Base-by-base conservation (phyloP, 2,329 filamentous ascomycete genomes). In the Scytalidium lignicola region DNA sequence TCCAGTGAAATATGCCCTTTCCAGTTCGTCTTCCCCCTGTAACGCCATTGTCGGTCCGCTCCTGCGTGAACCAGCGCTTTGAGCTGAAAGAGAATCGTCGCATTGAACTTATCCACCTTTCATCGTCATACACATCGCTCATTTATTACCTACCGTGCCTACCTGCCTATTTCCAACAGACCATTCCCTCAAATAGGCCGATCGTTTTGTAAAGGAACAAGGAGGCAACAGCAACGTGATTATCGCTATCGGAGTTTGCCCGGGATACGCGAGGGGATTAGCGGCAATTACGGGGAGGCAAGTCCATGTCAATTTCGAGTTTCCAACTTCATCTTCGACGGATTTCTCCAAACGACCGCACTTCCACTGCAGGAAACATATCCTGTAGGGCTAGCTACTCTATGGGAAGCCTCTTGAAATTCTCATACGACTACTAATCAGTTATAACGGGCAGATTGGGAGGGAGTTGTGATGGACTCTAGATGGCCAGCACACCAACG, bases 401-500 rank as follows among this genome's bases (percentile, higher is more conserved):
- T 26, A 17, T 17, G 32, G 15, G 32, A n/a, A 37, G n/a, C 5
- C 4, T 37, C 32, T 37, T 17, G 32, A n/a, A 7, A 37, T 37
- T n/a, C n/a, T 37, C 32, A 37, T 13, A 37, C 32, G n/a, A 37
- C 5, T 9, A 13, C 4, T 37, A 37, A n/a, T 5, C 15, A 17
- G 7, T 17, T 17, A 13, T n/a, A 4, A 13, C 5, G 12, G 32
- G 32, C 8, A 13, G 32, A 9, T 37, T 17, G 32, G 5, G 15
- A 37, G 15, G 5, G 5, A 37, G 15, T 51, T 55, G 55, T 52
- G 37, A 61, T 59, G 54, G 57, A 61, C 41, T 37, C 32, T 37
- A 45, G 47, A 45, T 50, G 50, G 47, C 46, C 52, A 32, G 37
- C 51, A 50, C 45, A 52, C 26, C 50, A 52, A 20, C 52, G 52